A percentile compares a stretch with the other conserved stretches of the same genome.
phyloP scores from a whole-genome alignment of 345 rosid genomes.

The Eutrema japonicum region DNA sequence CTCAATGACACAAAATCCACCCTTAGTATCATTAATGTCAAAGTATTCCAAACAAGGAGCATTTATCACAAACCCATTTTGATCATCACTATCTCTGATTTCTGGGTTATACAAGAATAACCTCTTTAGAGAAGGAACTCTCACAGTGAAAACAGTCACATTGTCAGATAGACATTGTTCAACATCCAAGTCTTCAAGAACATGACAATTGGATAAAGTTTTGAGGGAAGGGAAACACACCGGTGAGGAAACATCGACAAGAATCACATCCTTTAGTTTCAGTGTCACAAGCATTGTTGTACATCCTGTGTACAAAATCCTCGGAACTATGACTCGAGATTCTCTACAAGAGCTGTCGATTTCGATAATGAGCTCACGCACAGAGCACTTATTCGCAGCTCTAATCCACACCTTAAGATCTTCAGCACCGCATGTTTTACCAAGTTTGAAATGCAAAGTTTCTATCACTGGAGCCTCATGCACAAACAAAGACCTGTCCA shows the following conservation, averaged over 20 bases:
- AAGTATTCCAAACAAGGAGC: slow-evolving; percentile 20
- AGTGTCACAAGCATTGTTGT: slow-evolving; percentile 16
- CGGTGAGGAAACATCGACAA: background rate
- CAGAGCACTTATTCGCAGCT: background rate
- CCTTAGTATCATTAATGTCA: background rate
- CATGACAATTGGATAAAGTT: slow-evolving; percentile 23
- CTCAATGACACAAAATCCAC: background rate
- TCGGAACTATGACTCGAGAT: slow-evolving; percentile 1
- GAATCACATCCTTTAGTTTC: background rate
- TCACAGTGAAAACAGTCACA: slow-evolving; percentile 9
- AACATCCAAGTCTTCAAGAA: slow-evolving; percentile 27
- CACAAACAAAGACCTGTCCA: slow-evolving; percentile 2
- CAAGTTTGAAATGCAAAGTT: slow-evolving; percentile 11
- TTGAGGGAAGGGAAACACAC: slow-evolving; percentile 18
- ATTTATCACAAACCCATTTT: slow-evolving; percentile 27
- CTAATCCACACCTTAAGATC: slow-evolving; percentile 18
- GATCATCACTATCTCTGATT: background rate
- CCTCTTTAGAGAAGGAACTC: slow-evolving; percentile 12
- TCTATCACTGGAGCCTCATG: background rate
- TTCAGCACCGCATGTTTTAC: background rate
- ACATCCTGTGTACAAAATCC: background rate
- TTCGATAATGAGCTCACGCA: slow-evolving; percentile 10
- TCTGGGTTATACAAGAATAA: background rate
- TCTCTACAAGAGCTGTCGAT: background rate
- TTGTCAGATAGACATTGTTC: slow-evolving; percentile 12